Conservation (phyloP, 73 alveolate genomes). For the Paramecium sonneborni region DNA sequence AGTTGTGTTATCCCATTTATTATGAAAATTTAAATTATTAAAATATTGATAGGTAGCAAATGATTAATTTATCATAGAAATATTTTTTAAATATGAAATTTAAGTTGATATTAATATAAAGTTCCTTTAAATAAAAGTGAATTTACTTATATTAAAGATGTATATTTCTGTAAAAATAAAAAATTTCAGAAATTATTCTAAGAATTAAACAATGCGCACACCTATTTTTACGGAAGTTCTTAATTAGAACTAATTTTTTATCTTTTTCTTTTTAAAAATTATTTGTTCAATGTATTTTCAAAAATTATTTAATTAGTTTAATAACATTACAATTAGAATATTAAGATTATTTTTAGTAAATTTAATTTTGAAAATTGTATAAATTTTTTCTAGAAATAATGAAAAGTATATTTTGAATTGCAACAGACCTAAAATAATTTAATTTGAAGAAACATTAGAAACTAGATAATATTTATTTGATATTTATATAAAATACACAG, state of each 20-base stretch:
- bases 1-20: background rate
- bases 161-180: background rate
- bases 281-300: too few relatives aligned
- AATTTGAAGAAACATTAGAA: too few relatives aligned
- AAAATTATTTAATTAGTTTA: too few relatives aligned
- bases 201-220: too few relatives aligned
- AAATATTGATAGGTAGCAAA: background rate
- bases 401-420: too few relatives aligned
- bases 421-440: too few relatives aligned
- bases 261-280: too few relatives aligned
- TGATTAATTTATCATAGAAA: background rate
- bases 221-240: too few relatives aligned
- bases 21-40: slow-evolving; percentile 9
- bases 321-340: background rate
- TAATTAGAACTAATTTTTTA: too few relatives aligned
- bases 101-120: background rate
- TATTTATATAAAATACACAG: background rate
- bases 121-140: background rate
- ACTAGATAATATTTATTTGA: background rate
- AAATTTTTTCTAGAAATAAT: too few relatives aligned
- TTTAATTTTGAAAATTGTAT: too few relatives aligned
- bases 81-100: background rate
- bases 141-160: background rate
- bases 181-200: background rate
- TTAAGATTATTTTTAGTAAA: too few relatives aligned